A percentile compares a stretch with the other conserved stretches of the same genome.
Evolutionary conservation across 2,329 filamentous ascomycete genomes (phyloP).

Genomic region (Beauveria sp.): DNA sequence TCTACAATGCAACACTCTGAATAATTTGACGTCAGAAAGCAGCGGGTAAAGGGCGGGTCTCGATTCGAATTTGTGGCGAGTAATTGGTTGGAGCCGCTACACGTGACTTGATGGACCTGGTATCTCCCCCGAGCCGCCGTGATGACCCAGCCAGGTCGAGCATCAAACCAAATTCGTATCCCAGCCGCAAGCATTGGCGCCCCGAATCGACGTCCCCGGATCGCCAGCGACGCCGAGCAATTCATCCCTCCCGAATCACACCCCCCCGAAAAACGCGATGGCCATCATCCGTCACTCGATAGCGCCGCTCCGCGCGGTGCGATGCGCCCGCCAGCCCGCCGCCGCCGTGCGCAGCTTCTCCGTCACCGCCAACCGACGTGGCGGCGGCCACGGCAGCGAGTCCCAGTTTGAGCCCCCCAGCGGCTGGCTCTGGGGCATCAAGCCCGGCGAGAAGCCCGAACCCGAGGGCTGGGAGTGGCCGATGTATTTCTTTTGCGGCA

Average conservation of each 20-base stretch:
- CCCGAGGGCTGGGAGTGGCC: slow-evolving; percentile 93
- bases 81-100: neutral
- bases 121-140: neutral
- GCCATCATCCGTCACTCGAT: slow-evolving; percentile 28
- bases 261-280: slow-evolving; percentile 18
- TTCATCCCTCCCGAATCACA: slow-evolving; percentile 3
- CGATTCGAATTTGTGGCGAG: neutral
- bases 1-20: neutral
- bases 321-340: slow-evolving; percentile 29
- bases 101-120: slow-evolving; percentile 6
- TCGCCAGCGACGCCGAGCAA: slow-evolving; percentile 14
- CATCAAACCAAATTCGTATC: neutral
- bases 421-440: slow-evolving; percentile 90
- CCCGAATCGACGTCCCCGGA: slow-evolving; percentile 17
- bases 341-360: slow-evolving; percentile 33
- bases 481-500: slow-evolving; percentile 78
- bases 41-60: neutral
- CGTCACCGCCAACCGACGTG: slow-evolving; percentile 34
- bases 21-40: slow-evolving; percentile 8
- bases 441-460: slow-evolving; percentile 91
- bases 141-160: slow-evolving; percentile 5
- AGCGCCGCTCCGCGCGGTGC: slow-evolving; percentile 29
- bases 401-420: slow-evolving; percentile 81
- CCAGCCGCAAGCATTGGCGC: slow-evolving; percentile 21
- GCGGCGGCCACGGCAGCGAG: slow-evolving; percentile 44